phyloP scores from a whole-genome alignment of 2,329 filamentous ascomycete species.

The Alternaria sp. region DNA sequence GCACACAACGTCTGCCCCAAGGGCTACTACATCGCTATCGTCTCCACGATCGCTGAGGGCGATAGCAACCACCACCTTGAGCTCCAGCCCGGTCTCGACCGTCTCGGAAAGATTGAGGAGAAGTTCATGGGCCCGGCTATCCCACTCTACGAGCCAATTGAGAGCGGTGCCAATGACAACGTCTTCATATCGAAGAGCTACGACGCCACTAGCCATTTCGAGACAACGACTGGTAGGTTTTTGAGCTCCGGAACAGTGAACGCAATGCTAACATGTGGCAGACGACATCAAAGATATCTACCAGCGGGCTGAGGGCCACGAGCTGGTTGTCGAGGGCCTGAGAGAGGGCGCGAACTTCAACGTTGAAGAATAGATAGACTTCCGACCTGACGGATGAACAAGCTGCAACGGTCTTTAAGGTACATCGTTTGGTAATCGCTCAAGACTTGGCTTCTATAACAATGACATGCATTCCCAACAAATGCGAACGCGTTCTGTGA shows the following conservation, averaged over 20 bases:
- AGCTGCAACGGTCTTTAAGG: slow-evolving; percentile 23
- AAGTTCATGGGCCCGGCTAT: slow-evolving; percentile 95
- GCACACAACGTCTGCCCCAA: slow-evolving; percentile 98
- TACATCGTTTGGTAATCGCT: slow-evolving; percentile 11
- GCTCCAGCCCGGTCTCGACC: slow-evolving; percentile 88
- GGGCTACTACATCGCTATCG: slow-evolving; percentile 98
- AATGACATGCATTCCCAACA: slow-evolving; percentile 17
- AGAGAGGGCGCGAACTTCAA: slow-evolving; percentile 79
- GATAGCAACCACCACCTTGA: slow-evolving; percentile 94
- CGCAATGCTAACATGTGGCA: slow-evolving; percentile 51
- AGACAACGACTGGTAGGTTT: slow-evolving; percentile 74
- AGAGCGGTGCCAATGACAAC: slow-evolving; percentile 83
- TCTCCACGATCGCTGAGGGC: slow-evolving; percentile 95
- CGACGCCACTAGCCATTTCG: slow-evolving; percentile 96
- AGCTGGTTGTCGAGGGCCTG: slow-evolving; percentile 86
- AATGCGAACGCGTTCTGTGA: background rate
- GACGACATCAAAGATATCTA: slow-evolving; percentile 98
- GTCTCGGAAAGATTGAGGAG: slow-evolving; percentile 93
- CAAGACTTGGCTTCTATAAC: slow-evolving; percentile 14
- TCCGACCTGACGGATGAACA: slow-evolving; percentile 8
- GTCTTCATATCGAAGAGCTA: slow-evolving; percentile 99
- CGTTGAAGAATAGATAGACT: slow-evolving; percentile 58
- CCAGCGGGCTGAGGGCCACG: slow-evolving; percentile 79
- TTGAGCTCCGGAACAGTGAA: background rate
- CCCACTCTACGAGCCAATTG: slow-evolving; percentile 89